phyloP scores from a whole-genome alignment of 345 rosid genomes.

The Crucihimalaya himalaica region DNA sequence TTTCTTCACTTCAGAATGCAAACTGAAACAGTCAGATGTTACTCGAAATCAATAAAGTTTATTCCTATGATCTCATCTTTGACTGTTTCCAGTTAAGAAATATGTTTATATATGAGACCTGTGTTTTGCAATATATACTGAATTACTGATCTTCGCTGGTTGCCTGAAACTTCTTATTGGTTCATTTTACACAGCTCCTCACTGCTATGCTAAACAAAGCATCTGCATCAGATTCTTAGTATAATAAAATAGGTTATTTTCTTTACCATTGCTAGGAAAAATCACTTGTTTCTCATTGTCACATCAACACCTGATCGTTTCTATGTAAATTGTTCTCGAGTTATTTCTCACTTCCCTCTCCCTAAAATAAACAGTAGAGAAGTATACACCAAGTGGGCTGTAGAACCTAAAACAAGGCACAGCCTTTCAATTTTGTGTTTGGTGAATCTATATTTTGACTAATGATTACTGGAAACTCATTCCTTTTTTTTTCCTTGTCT shows the following conservation, averaged over 20 bases:
- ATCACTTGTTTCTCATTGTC: not conserved
- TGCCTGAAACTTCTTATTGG: not conserved
- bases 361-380: not conserved
- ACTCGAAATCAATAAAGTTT: not conserved
- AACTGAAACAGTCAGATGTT: not conserved
- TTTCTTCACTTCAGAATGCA: not conserved
- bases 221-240: conserved; percentile 22
- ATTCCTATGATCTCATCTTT: not conserved
- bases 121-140: not conserved
- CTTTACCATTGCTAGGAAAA: not conserved
- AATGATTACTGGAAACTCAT: conserved; percentile 16
- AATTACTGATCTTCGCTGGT: conserved; percentile 10
- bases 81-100: not conserved
- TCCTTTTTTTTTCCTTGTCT: not conserved
- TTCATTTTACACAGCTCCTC: conserved; percentile 11
- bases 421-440: not conserved
- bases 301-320: conserved; percentile 1
- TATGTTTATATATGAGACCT: not conserved
- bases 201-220: conserved; percentile 2
- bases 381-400: not conserved
- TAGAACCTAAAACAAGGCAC: conserved; percentile 10
- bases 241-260: not conserved
- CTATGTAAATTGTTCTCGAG: not conserved
- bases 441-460: not conserved
- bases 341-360: not conserved